Base-by-base conservation (phyloP, 805 yeast genomes). In the Candida ovalis region DNA sequence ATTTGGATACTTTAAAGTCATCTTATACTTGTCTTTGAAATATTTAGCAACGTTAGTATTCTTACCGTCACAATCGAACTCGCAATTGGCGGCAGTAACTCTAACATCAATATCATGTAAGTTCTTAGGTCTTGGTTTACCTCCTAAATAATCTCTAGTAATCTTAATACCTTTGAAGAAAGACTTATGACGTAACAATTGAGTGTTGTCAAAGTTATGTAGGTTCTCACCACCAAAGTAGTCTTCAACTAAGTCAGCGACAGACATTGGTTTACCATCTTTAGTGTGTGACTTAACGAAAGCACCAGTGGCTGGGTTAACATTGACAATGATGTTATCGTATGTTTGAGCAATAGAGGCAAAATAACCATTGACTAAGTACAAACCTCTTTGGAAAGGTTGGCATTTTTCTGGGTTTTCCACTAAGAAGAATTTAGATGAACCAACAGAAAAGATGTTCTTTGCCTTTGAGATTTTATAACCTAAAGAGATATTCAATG, bases 271-370 rank as follows among this genome's bases (percentile, higher is more conserved):
- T 13, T 56, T 44, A 35, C 62, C 62, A 45, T 53, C 47, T 32
- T 54, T 46, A 12, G 57, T 58, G 23, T 59, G 65, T 2, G 66
- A 51, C 24, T 61, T 56, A 45, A 62, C 52, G 37, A 63, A 63
- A 1, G 56, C 64, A 37, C 64, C 60, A 3, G 63, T 56, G 27
- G 60, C 62, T 8, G 64, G 57, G 44, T 66, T 59, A 30, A 62
- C 52, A 49, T 63, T 63, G 35, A 64, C 50, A 46, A 61, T 50
- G 35, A 64, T 50, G 40, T 53, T 52, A 27, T 62, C 60, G 45
- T 50, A 58, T 9, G 65, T 54, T 17, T 65, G 63, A 18, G 59
- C 46, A 36, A 64, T 61, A 27, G 68, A 61, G 8, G 64, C 61
- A 54, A 46, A 63, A 43, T 59, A 63, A 25, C 68, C 68, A 39